Percentiles rank a stretch among this genome's conserved stretches.
Conservation (phyloP, 1,284 basidiomycete genomes). For the Phaffia rhodozyma region DNA sequence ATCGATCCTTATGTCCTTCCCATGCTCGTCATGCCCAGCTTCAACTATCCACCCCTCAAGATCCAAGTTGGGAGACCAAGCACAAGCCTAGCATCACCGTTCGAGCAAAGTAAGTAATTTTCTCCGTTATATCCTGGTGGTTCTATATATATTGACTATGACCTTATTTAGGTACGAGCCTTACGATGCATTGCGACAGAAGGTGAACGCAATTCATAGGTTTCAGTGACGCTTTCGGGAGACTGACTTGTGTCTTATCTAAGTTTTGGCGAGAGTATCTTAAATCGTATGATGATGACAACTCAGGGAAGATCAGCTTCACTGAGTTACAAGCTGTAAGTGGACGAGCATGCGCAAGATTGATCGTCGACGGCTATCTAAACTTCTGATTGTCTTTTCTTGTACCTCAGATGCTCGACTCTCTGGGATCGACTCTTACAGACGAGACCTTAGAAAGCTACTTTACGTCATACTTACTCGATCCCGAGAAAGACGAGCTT, state of each 20-base stretch:
- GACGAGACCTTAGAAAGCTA: constrained; percentile 64
- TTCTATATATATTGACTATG: constrained; percentile 23
- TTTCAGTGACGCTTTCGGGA: neutral
- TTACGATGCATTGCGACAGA: constrained; percentile 74
- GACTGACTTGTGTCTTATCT: neutral
- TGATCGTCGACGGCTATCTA: neutral
- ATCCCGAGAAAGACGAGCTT: constrained; percentile 55
- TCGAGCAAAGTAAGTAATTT: neutral
- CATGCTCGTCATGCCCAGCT: constrained; percentile 21
- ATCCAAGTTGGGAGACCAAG: constrained; percentile 31
- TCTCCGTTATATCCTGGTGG: constrained; percentile 10
- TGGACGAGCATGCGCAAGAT: neutral
- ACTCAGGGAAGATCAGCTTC: constrained; percentile 62
- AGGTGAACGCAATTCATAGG: neutral
- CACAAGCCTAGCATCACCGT: constrained; percentile 12
- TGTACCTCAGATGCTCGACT: constrained; percentile 66
- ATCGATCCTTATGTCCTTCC: neutral
- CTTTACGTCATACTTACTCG: constrained; percentile 60
- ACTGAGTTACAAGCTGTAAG: constrained; percentile 63
- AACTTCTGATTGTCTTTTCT: neutral
- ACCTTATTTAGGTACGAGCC: constrained; percentile 68
- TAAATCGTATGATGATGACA: constrained; percentile 81
- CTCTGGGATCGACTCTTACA: constrained; percentile 84
- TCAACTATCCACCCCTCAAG: constrained; percentile 32
- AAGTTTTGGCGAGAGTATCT: constrained; percentile 87